These are phyloP conservation scores for Penicillium crustosum DNA, from an alignment of 2,329 filamentous ascomycete species.

Conservation along the genomic window DNA sequence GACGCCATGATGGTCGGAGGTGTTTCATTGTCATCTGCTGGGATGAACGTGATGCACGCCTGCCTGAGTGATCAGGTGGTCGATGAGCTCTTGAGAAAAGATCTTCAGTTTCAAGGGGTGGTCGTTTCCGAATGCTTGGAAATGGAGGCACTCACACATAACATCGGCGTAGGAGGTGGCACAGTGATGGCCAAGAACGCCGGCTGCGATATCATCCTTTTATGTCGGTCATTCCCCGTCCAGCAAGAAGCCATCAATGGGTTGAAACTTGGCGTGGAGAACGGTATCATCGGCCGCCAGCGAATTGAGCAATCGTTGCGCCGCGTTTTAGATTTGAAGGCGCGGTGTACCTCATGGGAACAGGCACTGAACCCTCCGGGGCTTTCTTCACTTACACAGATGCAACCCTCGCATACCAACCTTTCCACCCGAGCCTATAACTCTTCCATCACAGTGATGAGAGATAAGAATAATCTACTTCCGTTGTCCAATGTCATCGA, in stretches of 20 bases:
- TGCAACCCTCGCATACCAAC: conserved; percentile 78
- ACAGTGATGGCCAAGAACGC: conserved; percentile 98
- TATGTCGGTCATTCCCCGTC: conserved; percentile 83
- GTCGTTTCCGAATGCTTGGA: conserved; percentile 94
- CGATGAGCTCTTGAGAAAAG: conserved; percentile 81
- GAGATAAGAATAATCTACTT: conserved; percentile 81
- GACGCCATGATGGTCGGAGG: conserved; percentile 96
- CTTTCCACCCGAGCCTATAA: conserved; percentile 87
- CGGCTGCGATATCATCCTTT: conserved; percentile 85
- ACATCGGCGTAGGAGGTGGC: conserved; percentile 94
- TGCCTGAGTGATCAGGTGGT: conserved; percentile 92
- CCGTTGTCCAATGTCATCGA: conserved; percentile 80
- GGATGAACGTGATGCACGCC: conserved; percentile 93
- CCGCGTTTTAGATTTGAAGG: conserved; percentile 77
- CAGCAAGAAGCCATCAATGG: conserved; percentile 91
- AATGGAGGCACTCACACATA: conserved; percentile 93
- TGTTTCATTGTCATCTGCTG: conserved; percentile 85
- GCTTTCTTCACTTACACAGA: conserved; percentile 69
- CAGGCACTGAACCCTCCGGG: conserved; percentile 87
- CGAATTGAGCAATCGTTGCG: conserved; percentile 77
- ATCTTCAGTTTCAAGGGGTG: conserved; percentile 86
- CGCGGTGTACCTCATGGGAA: conserved; percentile 83
- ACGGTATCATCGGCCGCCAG: conserved; percentile 79
- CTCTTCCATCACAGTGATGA: conserved; percentile 85
- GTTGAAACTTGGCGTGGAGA: conserved; percentile 83